Percentiles rank a stretch among this genome's conserved stretches.
These are phyloP conservation scores for Candida piceae DNA, from an alignment of 805 yeast genomes.

Conservation along the genomic window DNA sequence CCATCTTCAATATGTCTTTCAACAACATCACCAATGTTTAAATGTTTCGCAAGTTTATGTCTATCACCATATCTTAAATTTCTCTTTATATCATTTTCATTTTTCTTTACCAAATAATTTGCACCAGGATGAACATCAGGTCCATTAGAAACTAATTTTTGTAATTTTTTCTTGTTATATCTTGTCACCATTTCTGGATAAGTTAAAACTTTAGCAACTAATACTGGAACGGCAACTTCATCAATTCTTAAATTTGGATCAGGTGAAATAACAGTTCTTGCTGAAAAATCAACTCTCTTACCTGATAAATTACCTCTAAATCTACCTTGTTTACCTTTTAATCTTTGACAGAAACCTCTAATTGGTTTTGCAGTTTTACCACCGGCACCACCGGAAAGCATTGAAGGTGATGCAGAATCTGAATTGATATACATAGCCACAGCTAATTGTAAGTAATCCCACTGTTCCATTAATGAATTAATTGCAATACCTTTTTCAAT, in stretches of 20 bases:
- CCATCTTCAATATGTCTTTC: conserved; percentile 98
- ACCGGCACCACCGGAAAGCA: conserved; percentile 61
- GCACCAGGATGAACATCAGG: conserved; percentile 95
- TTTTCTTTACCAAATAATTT: conserved; percentile 76
- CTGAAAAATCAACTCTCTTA: conserved; percentile 97
- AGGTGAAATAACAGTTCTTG: conserved; percentile 97
- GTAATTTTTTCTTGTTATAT: conserved; percentile 77
- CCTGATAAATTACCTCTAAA: conserved; percentile 98
- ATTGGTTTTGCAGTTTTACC: conserved; percentile 68
- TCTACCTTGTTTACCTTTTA: conserved; percentile 98
- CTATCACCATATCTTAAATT: conserved; percentile 88
- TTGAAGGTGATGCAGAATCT: conserved; percentile 81
- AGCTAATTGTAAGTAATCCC: conserved; percentile 95
- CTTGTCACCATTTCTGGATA: conserved; percentile 93
- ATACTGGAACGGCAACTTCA: conserved; percentile 97
- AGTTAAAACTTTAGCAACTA: conserved; percentile 92
- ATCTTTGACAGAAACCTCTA: conserved; percentile 92
- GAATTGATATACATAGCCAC: conserved; percentile 97
- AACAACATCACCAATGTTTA: conserved; percentile 85
- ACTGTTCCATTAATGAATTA: conserved; percentile 93
- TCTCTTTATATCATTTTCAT: conserved; percentile 78
- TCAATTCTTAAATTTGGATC: conserved; percentile 94
- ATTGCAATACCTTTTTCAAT: conserved; percentile 92
- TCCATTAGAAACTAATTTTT: conserved; percentile 71
- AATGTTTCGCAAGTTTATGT: conserved; percentile 63